Conservation (phyloP, 2,329 filamentous ascomycete species). For the Arachnopeziza araneosa region DNA sequence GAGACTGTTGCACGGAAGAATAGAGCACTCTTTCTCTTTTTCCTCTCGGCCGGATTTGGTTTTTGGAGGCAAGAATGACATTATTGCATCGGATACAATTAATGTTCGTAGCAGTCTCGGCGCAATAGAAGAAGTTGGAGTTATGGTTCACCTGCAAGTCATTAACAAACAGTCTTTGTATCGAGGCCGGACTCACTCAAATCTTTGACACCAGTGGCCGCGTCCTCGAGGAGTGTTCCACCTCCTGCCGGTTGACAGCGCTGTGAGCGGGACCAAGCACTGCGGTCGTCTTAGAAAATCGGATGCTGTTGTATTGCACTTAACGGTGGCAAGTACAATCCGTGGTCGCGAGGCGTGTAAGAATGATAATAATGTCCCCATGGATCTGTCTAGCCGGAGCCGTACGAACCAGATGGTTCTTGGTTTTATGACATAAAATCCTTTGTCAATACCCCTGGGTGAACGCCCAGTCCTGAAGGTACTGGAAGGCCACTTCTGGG, state of each 20-base stretch:
- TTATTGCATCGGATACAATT: slow-evolving; percentile 14
- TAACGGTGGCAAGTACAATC: no score
- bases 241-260: slow-evolving; percentile 7
- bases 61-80: slow-evolving; percentile 16
- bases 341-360: no score
- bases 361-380: no score
- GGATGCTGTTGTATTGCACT: no score
- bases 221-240: slow-evolving; percentile 14
- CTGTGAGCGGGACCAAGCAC: slow-evolving; percentile 10
- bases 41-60: slow-evolving; percentile 14
- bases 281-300: no score
- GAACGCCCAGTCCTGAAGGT: no score
- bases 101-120: slow-evolving; percentile 14
- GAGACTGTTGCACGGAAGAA: slow-evolving; percentile 12
- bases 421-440: no score
- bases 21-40: slow-evolving; percentile 8
- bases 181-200: slow-evolving; percentile 14
- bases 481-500: no score
- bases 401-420: no score
- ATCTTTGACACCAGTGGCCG: slow-evolving; percentile 11
- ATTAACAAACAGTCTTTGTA: slow-evolving; percentile 17
- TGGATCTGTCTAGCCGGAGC: no score
- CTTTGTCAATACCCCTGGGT: no score
- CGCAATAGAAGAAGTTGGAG: slow-evolving; percentile 13
- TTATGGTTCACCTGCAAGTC: slow-evolving; percentile 16